Conservation (phyloP, 164 flowering plant genomes). For the Brasenia schreberi region DNA sequence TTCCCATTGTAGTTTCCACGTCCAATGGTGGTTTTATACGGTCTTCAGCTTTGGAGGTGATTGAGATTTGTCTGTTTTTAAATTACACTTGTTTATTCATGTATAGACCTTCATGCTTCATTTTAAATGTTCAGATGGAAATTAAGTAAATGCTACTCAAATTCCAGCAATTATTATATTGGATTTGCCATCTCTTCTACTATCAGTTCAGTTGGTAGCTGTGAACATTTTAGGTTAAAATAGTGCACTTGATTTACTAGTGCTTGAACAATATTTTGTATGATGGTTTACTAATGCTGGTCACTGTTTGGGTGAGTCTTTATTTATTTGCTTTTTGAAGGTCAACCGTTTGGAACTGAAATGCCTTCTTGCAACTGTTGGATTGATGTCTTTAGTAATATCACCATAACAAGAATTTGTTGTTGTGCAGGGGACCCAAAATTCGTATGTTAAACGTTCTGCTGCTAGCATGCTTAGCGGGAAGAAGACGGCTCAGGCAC, state of each 20-base stretch:
- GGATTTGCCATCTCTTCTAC: background rate
- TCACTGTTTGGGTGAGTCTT: too few species aligned
- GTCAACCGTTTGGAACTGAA: too few species aligned
- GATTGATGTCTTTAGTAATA: background rate
- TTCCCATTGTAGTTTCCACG: constrained; percentile 29
- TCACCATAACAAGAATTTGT: too few species aligned
- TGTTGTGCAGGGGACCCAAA: constrained; percentile 40
- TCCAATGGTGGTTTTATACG: constrained; percentile 26
- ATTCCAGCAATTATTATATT: background rate
- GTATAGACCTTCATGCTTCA: background rate
- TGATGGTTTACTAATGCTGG: too few species aligned
- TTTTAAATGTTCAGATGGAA: background rate
- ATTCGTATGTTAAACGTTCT: constrained; percentile 54
- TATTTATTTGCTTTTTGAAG: too few species aligned
- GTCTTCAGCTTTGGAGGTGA: constrained; percentile 22
- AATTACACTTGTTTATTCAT: too few species aligned
- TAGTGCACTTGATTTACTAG: too few species aligned
- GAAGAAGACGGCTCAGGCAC: constrained; percentile 57
- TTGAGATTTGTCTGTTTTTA: constrained; percentile 1
- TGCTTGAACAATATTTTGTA: too few species aligned
- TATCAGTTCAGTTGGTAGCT: background rate
- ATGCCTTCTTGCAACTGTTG: too few species aligned
- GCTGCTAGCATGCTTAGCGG: constrained; percentile 99
- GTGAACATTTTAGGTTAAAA: background rate
- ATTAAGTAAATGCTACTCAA: background rate